These are phyloP conservation scores for Blastocystis sp. DNA, from an alignment of 352 stramenopile species.

Conservation along the genomic window DNA sequence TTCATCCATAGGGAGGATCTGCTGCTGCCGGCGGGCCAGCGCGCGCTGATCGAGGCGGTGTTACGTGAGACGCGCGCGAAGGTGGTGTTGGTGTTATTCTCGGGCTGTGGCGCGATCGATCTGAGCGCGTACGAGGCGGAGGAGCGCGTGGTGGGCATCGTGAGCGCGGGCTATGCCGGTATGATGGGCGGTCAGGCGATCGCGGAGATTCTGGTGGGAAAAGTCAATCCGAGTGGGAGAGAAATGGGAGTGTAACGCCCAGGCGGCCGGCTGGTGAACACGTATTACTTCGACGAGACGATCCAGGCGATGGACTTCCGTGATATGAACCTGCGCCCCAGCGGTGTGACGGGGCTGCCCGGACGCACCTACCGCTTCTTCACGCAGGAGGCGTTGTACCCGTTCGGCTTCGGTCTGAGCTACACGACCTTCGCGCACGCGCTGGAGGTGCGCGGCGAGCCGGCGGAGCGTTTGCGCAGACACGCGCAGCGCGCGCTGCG, in stretches of 20 bases:
- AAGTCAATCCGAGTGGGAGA: conserved; percentile 61
- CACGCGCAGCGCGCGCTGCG: conserved; percentile 50
- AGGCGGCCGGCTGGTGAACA: conserved; percentile 80
- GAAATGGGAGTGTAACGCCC: neutral
- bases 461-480: conserved; percentile 58
- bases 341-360: conserved; percentile 75
- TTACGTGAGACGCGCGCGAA: conserved; percentile 75
- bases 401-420: conserved; percentile 84
- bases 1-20: conserved; percentile 73
- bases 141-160: conserved; percentile 76
- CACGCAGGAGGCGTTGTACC: conserved; percentile 82
- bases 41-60: conserved; percentile 78
- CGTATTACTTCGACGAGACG: conserved; percentile 82
- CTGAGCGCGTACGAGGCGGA: conserved; percentile 72
- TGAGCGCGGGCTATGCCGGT: conserved; percentile 82
- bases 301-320: conserved; percentile 79
- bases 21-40: conserved; percentile 77
- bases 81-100: conserved; percentile 82
- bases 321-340: conserved; percentile 85
- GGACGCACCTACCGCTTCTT: conserved; percentile 87
- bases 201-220: conserved; percentile 73
- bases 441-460: conserved; percentile 25
- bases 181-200: conserved; percentile 79
- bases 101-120: conserved; percentile 80
- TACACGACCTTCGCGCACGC: conserved; percentile 80